These are phyloP conservation scores for Rubroboletus pulcherrimus DNA, from an alignment of 768 basidiomycete species.

Conservation along the genomic window DNA sequence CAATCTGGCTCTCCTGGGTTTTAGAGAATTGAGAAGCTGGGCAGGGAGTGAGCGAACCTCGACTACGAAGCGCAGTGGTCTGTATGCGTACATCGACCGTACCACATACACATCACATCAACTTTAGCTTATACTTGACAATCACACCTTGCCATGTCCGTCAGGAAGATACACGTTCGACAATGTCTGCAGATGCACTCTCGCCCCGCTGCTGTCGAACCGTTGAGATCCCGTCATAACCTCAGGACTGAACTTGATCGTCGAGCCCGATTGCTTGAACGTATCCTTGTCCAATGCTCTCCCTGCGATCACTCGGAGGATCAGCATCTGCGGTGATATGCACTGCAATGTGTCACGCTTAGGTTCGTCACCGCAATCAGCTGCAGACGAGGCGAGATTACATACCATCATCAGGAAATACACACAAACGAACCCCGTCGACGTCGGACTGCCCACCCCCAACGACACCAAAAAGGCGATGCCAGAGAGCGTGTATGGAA, in stretches of 20 bases:
- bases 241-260: constrained; percentile 9
- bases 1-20: not conserved
- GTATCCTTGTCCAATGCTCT: constrained; percentile 13
- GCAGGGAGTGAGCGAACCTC: not conserved
- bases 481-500: constrained; percentile 24
- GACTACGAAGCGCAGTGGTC: not conserved
- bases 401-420: constrained; percentile 22
- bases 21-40: not conserved
- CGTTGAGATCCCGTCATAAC: not conserved
- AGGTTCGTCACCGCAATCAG: not conserved
- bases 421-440: constrained; percentile 8
- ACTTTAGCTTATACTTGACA: not conserved
- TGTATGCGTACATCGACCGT: not conserved
- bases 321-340: constrained; percentile 27
- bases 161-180: not conserved
- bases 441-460: constrained; percentile 11
- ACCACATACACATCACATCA: not conserved
- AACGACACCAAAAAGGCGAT: constrained; percentile 23
- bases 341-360: constrained; percentile 8
- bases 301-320: constrained; percentile 21
- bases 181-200: not conserved
- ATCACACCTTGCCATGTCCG: not conserved
- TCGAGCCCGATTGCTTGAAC: not conserved
- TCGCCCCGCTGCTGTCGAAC: not conserved
- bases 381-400: not conserved